Evolutionary conservation across 225 moss, liverwort and hornwort genomes (phyloP), one percentile per base, ranked within the genome.

Genomic region (Straminergon stramineum): DNA sequence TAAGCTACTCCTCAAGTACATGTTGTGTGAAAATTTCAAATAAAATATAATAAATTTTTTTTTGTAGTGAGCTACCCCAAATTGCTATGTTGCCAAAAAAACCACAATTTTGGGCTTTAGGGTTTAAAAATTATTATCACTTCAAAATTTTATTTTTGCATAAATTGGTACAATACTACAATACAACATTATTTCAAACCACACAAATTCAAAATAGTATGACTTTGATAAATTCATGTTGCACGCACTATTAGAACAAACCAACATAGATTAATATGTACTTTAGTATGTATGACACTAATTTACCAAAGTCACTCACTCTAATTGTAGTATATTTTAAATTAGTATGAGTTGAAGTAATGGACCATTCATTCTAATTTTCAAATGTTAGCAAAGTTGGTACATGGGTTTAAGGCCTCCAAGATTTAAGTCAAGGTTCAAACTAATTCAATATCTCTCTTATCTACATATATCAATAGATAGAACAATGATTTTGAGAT

Each of bases 221-320:
- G 2, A 75, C 17, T 32, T 52, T 32, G 51, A 2, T 18, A 45
- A 45, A 75, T 31, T 10, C 45, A 2, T 51, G 4, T 31, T 3
- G 31, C 11, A 17, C 1, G 1, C 4, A 18, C 48, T 75, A 48
- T 31, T 11, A 31, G 2, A 21, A 75, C 11, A 75, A 48, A 75
- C 4, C 0, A 48, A 0, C 1, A 0, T 30, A 75, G 4, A 30
- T 1, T 1, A 31, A 75, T 31, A 31, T 75, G 6, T 75, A 5
- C 4, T 75, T 32, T 32, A 51, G 13, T 32, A 1, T 32, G 0
- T 75, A 19, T 51, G 6, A 75, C 2, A 19, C 4, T 31, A 51
- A 31, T 51, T 75, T 19, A 75, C 1, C 1, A 75, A 51, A 75
- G 20, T 20, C 6, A 51, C 28, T 28, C 3, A 27, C 6, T 31